Conservation (phyloP, 2,329 filamentous ascomycete genomes). For the Penicillium sp. region DNA sequence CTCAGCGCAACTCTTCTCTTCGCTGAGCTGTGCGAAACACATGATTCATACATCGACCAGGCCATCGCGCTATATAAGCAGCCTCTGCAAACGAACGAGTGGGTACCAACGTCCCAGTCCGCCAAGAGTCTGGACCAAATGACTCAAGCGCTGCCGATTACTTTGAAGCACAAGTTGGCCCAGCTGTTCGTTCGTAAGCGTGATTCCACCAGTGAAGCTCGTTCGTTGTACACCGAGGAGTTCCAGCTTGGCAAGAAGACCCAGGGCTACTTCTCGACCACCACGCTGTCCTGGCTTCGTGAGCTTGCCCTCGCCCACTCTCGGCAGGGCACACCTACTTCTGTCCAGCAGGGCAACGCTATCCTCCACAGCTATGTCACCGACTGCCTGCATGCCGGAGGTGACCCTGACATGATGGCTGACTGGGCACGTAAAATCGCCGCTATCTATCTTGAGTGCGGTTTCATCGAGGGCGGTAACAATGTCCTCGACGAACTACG, state of each 20-base stretch:
- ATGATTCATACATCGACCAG: slow-evolving; percentile 48
- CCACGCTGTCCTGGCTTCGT: slow-evolving; percentile 47
- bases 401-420: slow-evolving; percentile 47
- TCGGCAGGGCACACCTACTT: slow-evolving; percentile 42
- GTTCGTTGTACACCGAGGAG: slow-evolving; percentile 46
- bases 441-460: slow-evolving; percentile 48
- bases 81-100: slow-evolving; percentile 44
- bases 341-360: slow-evolving; percentile 40
- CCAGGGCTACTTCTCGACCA: slow-evolving; percentile 51
- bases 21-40: slow-evolving; percentile 51
- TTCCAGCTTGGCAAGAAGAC: slow-evolving; percentile 48
- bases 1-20: slow-evolving; percentile 43
- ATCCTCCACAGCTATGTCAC: slow-evolving; percentile 46
- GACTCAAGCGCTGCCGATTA: slow-evolving; percentile 44
- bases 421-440: slow-evolving; percentile 52
- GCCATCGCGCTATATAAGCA: slow-evolving; percentile 51
- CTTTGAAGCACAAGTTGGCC: slow-evolving; percentile 54
- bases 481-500: slow-evolving; percentile 52
- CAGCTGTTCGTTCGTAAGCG: slow-evolving; percentile 51
- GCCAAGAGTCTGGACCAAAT: slow-evolving; percentile 35
- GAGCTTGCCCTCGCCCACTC: slow-evolving; percentile 49
- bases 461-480: slow-evolving; percentile 45
- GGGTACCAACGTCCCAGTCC: slow-evolving; percentile 36
- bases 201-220: slow-evolving; percentile 41
- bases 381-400: slow-evolving; percentile 46